Evolutionary conservation across 768 basidiomycete genomes (phyloP), one percentile per base, ranked within the genome.

Genomic region (Phanerochaete sordida): DNA sequence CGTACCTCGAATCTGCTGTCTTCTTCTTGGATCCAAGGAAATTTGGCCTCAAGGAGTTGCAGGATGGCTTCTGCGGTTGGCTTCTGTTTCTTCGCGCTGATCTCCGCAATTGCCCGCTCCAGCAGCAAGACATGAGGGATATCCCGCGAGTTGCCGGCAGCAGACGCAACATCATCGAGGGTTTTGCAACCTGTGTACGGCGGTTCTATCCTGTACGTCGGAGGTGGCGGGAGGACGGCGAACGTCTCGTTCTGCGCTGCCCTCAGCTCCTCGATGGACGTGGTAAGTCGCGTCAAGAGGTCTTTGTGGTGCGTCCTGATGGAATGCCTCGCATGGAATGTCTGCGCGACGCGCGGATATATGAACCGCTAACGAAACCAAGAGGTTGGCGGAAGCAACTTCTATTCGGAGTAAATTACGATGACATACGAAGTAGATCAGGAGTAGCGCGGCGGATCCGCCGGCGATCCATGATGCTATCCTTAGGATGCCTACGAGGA

Each of bases 381-480:
- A 1, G 21, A 30, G n/a, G 54, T 55, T 13, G 56, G 44, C 43
- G 55, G 24, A n/a, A 45, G 44, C 7, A 24, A 43, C 66, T 57
- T 68, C 63, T 31, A 23, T 60, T 27, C 6, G 19, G 26, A 28
- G n/a, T 16, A 51, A 26, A 39, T 6, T 16, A 48, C 26, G 13
- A 30, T 46, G 7, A 73, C 86, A 62, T 66, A 91, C 90, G 64
- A 88, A 83, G 73, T 90, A 91, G 48, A 87, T 65, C 54, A 90
- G 75, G 16, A 87, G 66, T 12, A 88, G 68, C 1, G 78, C 71
- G 0, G 84, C 81, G 47, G 86, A 85, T 11, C 86, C 80, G 5
- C 90, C 87, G 1, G 80, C 76, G 58, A 89, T 67, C 91, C 89
- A 92, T 7, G 75, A 74, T 52, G 88, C 79, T 21, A 90, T 72